phyloP scores from a whole-genome alignment of 225 moss, liverwort and hornwort species.

The Physcomitrellopsis africana region DNA sequence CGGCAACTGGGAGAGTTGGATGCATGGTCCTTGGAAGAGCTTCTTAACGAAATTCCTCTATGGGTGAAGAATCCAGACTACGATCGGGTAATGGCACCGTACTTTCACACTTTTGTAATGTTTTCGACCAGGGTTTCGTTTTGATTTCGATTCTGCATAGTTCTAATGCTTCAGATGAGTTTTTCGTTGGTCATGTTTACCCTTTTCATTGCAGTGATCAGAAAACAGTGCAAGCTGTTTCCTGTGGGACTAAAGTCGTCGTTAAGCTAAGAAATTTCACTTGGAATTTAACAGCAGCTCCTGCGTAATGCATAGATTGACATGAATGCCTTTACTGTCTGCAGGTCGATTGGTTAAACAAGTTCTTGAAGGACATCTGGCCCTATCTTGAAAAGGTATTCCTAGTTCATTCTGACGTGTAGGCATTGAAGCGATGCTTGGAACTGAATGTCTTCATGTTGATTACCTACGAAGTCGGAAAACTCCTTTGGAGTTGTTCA shows the following conservation, averaged over 20 bases:
- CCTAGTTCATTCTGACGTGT: not conserved
- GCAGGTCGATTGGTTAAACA: constrained; percentile 77
- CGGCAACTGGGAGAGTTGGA: constrained; percentile 73
- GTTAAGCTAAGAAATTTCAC: not conserved
- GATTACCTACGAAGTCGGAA: no score
- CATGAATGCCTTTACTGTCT: not conserved
- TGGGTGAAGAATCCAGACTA: constrained; percentile 99
- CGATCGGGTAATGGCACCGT: constrained; percentile 62
- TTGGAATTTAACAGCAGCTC: not conserved
- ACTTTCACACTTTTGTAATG: not conserved
- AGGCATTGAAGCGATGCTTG: not conserved
- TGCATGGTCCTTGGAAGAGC: constrained; percentile 63
- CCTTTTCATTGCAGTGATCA: not conserved
- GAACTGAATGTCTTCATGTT: not conserved
- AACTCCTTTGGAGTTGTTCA: no score
- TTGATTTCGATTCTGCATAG: no score
- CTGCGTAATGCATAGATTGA: not conserved
- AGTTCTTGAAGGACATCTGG: constrained; percentile 71
- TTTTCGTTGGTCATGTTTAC: not conserved
- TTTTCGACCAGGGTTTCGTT: not conserved
- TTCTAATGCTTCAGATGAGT: not conserved
- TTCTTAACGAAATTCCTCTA: constrained; percentile 89
- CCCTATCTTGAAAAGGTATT: constrained; percentile 74
- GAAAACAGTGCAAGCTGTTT: not conserved
- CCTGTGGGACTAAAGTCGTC: not conserved